Base-by-base conservation (phyloP, 1,284 basidiomycete species). In the Leccinum fallax region DNA sequence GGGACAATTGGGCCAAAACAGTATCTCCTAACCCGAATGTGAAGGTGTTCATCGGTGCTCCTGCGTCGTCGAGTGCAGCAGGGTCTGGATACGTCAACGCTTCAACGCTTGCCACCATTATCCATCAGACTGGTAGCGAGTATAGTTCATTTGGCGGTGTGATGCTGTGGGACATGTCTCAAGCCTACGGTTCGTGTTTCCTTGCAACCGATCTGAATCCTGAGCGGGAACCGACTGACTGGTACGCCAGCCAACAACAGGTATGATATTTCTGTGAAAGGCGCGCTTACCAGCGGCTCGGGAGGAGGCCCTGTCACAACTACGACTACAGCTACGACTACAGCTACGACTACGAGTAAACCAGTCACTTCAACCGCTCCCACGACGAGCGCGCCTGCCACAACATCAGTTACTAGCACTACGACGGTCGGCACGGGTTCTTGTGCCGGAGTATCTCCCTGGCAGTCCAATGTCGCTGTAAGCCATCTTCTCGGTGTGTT, bases 131-230 rank as follows among this genome's bases (percentile, higher is more conserved):
- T 2, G 77, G 77, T 6, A 71, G 76, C 11, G 66, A 79, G 55
- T 89, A 81, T 70, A 81, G 85, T 5, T 88, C 86, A 21, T 89
- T 89, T 69, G 88, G 88, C 9, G 88, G 88, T 56, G 78, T 87
- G 24, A 90, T 90, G 87, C 74, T 89, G 11, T 83, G 87, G 87
- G 86, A 88, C 67, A 82, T 81, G 5, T 86, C 83, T 2, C 84
- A 86, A 68, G 85, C 85, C 4, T 80, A 83, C 63, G 82, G 84
- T 67, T 13, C 15, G 61, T 65, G 7, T 2, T 51, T 55, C 57
- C 16, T 36, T 62, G 26, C 52, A 21, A 10, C 13, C 10, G 6
- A 34, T 11, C 6, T n/a, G 3, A 21, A 52, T 13, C 2, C 28
- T 2, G 21, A 21, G 15, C 19, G n/a, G 7, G 15, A 5, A 53